These are phyloP conservation scores for Trichoderma atrobrunneum DNA, from an alignment of 2,329 filamentous ascomycete genomes.

Conservation along the genomic window DNA sequence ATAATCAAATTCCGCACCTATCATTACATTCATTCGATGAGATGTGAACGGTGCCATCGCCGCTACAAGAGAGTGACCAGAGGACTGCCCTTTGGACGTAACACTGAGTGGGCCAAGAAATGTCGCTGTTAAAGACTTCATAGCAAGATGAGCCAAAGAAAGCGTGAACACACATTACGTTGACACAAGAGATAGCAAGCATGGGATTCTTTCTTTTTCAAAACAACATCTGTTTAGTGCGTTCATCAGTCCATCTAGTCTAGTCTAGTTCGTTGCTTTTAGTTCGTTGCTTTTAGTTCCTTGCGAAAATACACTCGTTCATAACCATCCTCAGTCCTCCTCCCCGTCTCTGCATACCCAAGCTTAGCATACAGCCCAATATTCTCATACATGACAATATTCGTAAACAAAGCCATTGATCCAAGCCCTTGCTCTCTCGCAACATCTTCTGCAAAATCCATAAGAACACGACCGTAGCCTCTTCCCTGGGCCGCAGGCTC, in stretches of 20 bases:
- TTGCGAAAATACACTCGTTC: slow-evolving; percentile 37
- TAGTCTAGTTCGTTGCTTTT: background rate
- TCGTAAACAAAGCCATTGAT: slow-evolving; percentile 34
- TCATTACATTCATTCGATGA: background rate
- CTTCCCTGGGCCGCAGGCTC: slow-evolving; percentile 31
- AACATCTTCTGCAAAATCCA: slow-evolving; percentile 31
- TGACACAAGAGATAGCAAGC: background rate
- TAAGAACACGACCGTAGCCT: slow-evolving; percentile 34
- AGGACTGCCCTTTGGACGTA: background rate
- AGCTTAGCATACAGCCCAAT: slow-evolving; percentile 29
- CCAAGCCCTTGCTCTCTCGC: slow-evolving; percentile 25
- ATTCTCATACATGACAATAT: slow-evolving; percentile 37
- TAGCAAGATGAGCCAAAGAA: too few species aligned
- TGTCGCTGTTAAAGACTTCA: background rate
- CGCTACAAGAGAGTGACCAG: background rate
- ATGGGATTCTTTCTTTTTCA: background rate
- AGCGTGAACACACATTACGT: background rate
- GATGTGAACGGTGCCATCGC: background rate
- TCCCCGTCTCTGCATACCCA: slow-evolving; percentile 34
- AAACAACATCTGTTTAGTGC: background rate
- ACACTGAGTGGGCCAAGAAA: background rate
- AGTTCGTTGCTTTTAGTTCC: slow-evolving; percentile 13
- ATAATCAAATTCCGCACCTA: background rate
- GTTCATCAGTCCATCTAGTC: too few species aligned
- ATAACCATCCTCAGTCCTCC: slow-evolving; percentile 32